Evolutionary conservation across 768 basidiomycete genomes (phyloP).

Genomic region (Myochromella boudieri): DNA sequence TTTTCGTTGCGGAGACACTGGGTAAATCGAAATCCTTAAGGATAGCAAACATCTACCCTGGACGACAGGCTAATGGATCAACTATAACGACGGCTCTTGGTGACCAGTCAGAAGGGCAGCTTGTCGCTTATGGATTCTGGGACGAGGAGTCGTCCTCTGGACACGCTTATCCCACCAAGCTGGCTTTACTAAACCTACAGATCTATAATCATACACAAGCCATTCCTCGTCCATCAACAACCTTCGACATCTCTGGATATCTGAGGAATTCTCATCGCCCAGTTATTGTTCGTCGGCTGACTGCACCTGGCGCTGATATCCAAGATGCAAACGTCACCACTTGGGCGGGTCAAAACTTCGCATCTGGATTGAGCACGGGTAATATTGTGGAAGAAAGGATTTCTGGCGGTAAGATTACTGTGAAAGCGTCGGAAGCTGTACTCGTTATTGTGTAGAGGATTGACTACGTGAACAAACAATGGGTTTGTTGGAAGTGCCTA

Average conservation of each 20-base stretch:
- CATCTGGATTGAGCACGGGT: conserved; percentile 38
- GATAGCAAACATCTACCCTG: conserved; percentile 51
- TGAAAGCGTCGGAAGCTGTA: conserved; percentile 37
- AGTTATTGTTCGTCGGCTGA: conserved; percentile 40
- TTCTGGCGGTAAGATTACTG: conserved; percentile 28
- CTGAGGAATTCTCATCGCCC: conserved; percentile 24
- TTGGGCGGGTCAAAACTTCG: conserved; percentile 53
- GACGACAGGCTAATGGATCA: conserved; percentile 50
- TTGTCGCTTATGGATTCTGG: conserved; percentile 55
- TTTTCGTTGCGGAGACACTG: conserved; percentile 49
- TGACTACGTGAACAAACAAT: too few species aligned
- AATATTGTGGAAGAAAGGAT: conserved; percentile 37
- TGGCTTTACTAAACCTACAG: conserved; percentile 49
- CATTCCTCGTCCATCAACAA: conserved; percentile 37
- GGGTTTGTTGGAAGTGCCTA: too few species aligned
- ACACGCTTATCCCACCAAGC: conserved; percentile 38
- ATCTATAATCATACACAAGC: conserved; percentile 49
- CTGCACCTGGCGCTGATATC: conserved; percentile 49
- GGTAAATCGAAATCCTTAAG: conserved; percentile 41
- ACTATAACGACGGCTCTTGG: conserved; percentile 51
- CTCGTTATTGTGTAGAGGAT: conserved; percentile 26
- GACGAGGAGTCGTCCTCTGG: conserved; percentile 26
- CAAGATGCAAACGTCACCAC: conserved; percentile 41
- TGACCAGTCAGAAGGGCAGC: conserved; percentile 45
- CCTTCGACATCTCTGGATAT: conserved; percentile 47